Base-by-base conservation (phyloP, 495 filamentous ascomycete species). In the Aspergillus cristatus region DNA sequence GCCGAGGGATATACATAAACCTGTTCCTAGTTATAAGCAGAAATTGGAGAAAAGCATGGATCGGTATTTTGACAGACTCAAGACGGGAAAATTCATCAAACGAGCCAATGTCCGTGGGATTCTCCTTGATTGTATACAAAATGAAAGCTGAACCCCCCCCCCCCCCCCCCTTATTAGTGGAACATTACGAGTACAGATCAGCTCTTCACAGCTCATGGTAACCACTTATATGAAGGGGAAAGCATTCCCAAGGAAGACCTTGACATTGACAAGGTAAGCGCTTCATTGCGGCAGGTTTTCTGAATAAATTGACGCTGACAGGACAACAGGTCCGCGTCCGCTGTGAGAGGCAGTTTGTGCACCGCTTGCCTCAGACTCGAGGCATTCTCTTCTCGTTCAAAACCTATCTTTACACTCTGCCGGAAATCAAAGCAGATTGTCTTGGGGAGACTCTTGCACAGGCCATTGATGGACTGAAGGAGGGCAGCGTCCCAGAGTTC, bases 351-450 rank as follows among this genome's bases (percentile, higher is more conserved):
- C 85, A 89, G 56, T 76, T 75, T 0, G 51, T 88, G 36, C 82
- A 79, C 51, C 72, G 84, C 7, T 57, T 87, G 24, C 79, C 82
- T 5, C 55, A 64, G 36, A 79, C 70, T 2, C 53, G 59, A 15
- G 81, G 79, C 0, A 50, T 88, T 5, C 58, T 87, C 1, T 87
- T 89, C 50, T 74, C 70, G 20, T 82, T 88, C 58, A 83, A 86
- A 53, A 88, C 80, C 6, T 84, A 84, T 51, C 47, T 81, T 32
- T 85, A 84, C 47, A 65, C 74, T 7, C 45, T 89, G 3, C 42
- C 43, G 8, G 68, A 81, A n/a, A 67, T 88, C 41, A 81, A 76
- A 54, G 70, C 61, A 3, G 82, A 86, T 43, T 81, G 79, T 0
- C 49, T 70, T 2, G 75, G 73, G 0, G 63, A 71, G 43, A 65